Conservation (phyloP, 208 protist species). For the Acanthamoeba culbertsoni region DNA sequence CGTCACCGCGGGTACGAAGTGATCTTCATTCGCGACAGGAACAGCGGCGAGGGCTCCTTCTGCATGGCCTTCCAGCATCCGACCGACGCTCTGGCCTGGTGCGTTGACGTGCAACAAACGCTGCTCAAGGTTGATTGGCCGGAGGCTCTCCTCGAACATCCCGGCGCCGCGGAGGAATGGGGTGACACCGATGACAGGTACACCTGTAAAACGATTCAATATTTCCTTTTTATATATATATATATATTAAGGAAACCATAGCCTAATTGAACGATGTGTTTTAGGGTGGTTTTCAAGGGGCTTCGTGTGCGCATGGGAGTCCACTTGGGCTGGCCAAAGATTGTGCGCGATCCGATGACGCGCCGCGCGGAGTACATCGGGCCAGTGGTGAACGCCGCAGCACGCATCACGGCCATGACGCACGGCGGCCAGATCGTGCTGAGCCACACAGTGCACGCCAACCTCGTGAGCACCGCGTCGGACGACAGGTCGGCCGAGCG, state of each 20-base stretch:
- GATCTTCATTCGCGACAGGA: not conserved
- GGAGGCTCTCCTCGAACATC: not conserved
- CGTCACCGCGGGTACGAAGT: not conserved
- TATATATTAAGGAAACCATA: no score
- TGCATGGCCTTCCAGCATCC: constrained; percentile 20
- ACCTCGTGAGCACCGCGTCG: not conserved
- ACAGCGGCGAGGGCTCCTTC: constrained; percentile 28
- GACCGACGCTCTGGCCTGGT: not conserved
- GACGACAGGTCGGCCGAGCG: not conserved
- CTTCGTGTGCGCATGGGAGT: constrained; percentile 25
- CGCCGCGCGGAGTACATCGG: not conserved
- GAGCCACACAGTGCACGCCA: not conserved
- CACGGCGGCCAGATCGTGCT: not conserved
- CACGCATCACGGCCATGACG: not conserved
- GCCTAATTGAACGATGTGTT: no score
- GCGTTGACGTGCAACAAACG: not conserved
- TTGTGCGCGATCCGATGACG: not conserved
- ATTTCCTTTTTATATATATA: not conserved
- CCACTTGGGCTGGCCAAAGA: not conserved
- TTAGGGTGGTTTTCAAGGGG: not conserved
- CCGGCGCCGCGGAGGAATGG: not conserved
- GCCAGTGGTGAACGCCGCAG: not conserved
- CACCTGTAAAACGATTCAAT: no score
- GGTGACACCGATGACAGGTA: not conserved
- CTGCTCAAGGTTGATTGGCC: not conserved